These are phyloP conservation scores for Aspergillus hancockii DNA, from an alignment of 495 filamentous ascomycete genomes.

Conservation along the genomic window DNA sequence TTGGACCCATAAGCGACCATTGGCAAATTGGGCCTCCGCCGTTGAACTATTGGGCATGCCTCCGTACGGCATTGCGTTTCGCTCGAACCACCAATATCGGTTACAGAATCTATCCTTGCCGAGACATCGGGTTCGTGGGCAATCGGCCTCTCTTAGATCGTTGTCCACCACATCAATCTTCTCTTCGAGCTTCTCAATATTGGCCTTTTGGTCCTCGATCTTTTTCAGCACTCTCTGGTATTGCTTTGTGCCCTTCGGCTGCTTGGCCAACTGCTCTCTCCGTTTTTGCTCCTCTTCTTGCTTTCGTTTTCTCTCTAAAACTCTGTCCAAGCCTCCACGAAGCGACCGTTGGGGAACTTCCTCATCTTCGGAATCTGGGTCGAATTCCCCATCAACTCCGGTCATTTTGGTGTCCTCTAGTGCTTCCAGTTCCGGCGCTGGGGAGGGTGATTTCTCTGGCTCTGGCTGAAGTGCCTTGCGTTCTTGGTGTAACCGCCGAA, in stretches of 20 bases:
- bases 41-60: constrained; percentile 89
- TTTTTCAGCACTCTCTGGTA: constrained; percentile 84
- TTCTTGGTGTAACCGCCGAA: constrained; percentile 81
- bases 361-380: constrained; percentile 64
- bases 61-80: constrained; percentile 95
- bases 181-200: constrained; percentile 76
- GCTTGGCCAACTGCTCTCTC: constrained; percentile 76
- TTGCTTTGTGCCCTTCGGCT: constrained; percentile 83
- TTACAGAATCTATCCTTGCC: constrained; percentile 97
- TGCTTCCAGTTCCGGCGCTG: constrained; percentile 58
- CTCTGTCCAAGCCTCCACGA: constrained; percentile 75
- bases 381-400: constrained; percentile 60
- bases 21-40: constrained; percentile 82
- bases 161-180: constrained; percentile 84
- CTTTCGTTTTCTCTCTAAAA: constrained; percentile 78
- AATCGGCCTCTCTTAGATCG: constrained; percentile 89
- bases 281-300: constrained; percentile 79
- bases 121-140: constrained; percentile 82
- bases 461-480: constrained; percentile 83
- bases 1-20: constrained; percentile 94
- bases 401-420: constrained; percentile 66
- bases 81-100: constrained; percentile 98
- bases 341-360: constrained; percentile 64
- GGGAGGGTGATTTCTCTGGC: constrained; percentile 57
- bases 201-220: constrained; percentile 80